phyloP scores from a whole-genome alignment of 2,329 filamentous ascomycete species.

The Alternaria sp. region DNA sequence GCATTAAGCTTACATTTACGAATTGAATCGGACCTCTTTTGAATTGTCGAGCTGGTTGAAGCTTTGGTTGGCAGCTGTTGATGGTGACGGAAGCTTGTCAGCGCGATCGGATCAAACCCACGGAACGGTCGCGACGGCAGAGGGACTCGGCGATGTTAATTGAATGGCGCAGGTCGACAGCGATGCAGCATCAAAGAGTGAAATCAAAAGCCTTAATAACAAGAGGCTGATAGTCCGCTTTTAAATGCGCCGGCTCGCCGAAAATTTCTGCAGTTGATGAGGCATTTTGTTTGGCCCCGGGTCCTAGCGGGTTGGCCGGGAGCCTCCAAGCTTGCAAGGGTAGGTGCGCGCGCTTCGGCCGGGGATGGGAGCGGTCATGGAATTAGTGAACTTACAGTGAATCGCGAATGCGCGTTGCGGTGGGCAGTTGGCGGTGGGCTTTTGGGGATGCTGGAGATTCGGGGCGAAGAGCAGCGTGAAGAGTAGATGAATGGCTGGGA shows the following conservation, averaged over 20 bases:
- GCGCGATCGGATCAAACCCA: conserved; percentile 36
- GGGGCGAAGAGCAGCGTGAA: conserved; percentile 8
- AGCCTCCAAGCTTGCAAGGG: conserved; percentile 30
- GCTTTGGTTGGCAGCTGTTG: conserved; percentile 31
- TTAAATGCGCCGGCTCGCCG: conserved; percentile 41
- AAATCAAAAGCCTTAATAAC: conserved; percentile 22
- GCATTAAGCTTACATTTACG: conserved; percentile 45
- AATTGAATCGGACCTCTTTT: conserved; percentile 29
- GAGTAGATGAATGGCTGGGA: conserved; percentile 16
- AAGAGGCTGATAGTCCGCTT: conserved; percentile 35
- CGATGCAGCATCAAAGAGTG: conserved; percentile 40
- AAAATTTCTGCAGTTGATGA: conserved; percentile 48
- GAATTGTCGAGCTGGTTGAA: conserved; percentile 22
- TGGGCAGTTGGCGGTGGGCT: not conserved
- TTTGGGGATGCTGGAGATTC: conserved; percentile 12
- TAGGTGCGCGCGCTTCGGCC: conserved; percentile 29
- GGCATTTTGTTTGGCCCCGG: conserved; percentile 49
- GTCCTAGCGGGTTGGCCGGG: conserved; percentile 40
- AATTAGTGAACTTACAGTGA: conserved; percentile 36
- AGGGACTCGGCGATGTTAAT: conserved; percentile 29
- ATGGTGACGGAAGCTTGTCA: conserved; percentile 40
- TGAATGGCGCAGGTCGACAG: conserved; percentile 34
- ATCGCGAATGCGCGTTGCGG: conserved; percentile 24
- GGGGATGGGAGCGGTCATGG: conserved; percentile 27
- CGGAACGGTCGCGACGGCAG: conserved; percentile 34